These are phyloP conservation scores for Thermothielavioides terrestris DNA, from an alignment of 495 filamentous ascomycete genomes.

Conservation along the genomic window DNA sequence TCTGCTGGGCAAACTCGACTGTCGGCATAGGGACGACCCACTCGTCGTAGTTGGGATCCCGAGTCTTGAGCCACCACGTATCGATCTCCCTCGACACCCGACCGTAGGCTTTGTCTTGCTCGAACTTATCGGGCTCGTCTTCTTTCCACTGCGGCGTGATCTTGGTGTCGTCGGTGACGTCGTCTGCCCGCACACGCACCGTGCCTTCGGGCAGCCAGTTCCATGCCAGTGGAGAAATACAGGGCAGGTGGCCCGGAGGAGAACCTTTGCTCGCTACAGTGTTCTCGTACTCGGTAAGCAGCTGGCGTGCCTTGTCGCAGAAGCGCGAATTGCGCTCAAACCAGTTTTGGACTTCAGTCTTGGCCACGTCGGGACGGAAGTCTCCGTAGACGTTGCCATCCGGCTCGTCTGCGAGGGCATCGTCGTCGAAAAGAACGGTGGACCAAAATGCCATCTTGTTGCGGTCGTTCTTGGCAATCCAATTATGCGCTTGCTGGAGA, in stretches of 20 bases:
- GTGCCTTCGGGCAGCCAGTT: slow-evolving; percentile 34
- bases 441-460: slow-evolving; percentile 89
- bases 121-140: slow-evolving; percentile 39
- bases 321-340: slow-evolving; percentile 45
- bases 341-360: slow-evolving; percentile 38
- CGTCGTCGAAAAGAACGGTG: slow-evolving; percentile 65
- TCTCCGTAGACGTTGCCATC: slow-evolving; percentile 35
- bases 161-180: slow-evolving; percentile 23
- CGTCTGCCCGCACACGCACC: slow-evolving; percentile 23
- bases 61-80: slow-evolving; percentile 47
- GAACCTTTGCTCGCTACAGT: slow-evolving; percentile 15
- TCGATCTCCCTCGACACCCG: slow-evolving; percentile 50
- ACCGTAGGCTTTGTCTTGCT: slow-evolving; percentile 44
- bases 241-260: slow-evolving; percentile 29
- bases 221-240: slow-evolving; percentile 30
- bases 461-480: slow-evolving; percentile 83
- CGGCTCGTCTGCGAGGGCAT: slow-evolving; percentile 33
- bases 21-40: slow-evolving; percentile 46
- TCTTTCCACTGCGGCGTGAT: slow-evolving; percentile 35
- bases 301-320: slow-evolving; percentile 32
- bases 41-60: slow-evolving; percentile 44
- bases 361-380: slow-evolving; percentile 37
- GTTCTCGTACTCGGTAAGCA: slow-evolving; percentile 34
- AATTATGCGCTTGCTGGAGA: slow-evolving; percentile 85
- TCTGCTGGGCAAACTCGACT: slow-evolving; percentile 41